Evolutionary conservation across 176 grass and related monocot species (phyloP), one percentile per base, ranked within the genome.

Genomic region (Eragrostis nindensis): DNA sequence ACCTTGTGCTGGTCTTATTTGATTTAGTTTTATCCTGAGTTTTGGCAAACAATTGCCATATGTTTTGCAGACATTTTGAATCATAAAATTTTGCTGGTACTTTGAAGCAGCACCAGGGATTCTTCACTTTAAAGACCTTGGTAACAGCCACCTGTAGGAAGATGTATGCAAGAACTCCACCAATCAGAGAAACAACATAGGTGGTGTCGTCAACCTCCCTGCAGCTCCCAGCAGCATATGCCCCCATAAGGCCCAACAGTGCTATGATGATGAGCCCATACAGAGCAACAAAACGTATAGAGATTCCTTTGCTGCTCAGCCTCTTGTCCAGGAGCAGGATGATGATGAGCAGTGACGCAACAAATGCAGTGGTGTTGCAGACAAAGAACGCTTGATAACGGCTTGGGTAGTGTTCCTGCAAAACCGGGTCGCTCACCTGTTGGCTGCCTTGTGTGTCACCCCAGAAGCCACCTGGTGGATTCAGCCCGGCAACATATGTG

Each of bases 401-500:
- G 5, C 62, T 57, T 22, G 43, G 1, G 11, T 71, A 11, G 62
- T 47, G 38, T 0, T 66, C 15, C 49, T 29, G 10, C 14, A 86
- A 29, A 0, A 86, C 13, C 0, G 84, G 77, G 26, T 86, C 16
- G 3, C 77, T 80, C 27, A 60, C 52, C 16, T 0, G 27, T 27
- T 74, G 70, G 0, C 10, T 49, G 0, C 5, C 15, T 2, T 24
- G 2, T 25, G 44, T 55, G 13, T 63, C 42, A 39, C 0, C 16
- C 84, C 84, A 86, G 77, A 86, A 86, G 14, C 84, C 84, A 59
- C 89, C 80, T 3, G 79, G 89, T 1, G 89, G 89, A 18, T 40
- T 80, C 61, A 91, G 75, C 65, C 85, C 88, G 0, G 74, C 70
- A 0, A 45, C 60, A 11, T 87, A 90, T 16, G 87, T 90, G 72